Base-by-base conservation (phyloP, 768 basidiomycete species). In the Russula virescens region DNA sequence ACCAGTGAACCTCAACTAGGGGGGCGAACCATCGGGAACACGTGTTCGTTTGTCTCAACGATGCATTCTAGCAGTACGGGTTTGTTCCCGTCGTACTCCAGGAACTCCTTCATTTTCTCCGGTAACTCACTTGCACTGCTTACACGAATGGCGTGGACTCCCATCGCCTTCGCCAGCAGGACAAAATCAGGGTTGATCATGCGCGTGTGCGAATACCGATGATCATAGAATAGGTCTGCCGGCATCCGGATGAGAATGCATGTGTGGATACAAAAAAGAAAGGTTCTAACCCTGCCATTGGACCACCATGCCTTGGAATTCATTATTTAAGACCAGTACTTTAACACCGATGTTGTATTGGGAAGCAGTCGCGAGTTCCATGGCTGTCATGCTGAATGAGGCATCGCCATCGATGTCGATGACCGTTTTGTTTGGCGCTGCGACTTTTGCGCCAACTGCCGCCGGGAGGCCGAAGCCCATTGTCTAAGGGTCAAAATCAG, bases 311-410 rank as follows among this genome's bases (percentile, higher is more conserved):
- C 97, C 97, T 75, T 97, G 95, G 82, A 94, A 97, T 71, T 95
- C 93, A 75, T 97, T 98, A 80, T 97, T 96, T 69, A 98, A 75
- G 25, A 97, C 76, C 67, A 97, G 79, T 45, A 94, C 89, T 77
- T 99, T 99, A 71, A 98, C 93, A 62, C 97, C 96, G 66, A 99
- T 97, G 71, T 83, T 75, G 77, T 83, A 94, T 71, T 95, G 91
- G 26, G 90, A 81, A 5, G 97, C 97, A 0, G 97, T 99, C 25
- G 88, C 87, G 55, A 99, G 85, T 76, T 99, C 97, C 97, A 98
- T 99, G 0, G 94, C 96, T 1, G 97, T 98, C 97, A 98, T 99
- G 71, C 91, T 94, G 77, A 98, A 95, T 23, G 93, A 96, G 0
- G 97, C 97, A 72, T 99, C 97, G 13, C 97, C 97, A 69, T 99